Conservation (phyloP, 306 rosid species). For the Castanea mollissima region DNA sequence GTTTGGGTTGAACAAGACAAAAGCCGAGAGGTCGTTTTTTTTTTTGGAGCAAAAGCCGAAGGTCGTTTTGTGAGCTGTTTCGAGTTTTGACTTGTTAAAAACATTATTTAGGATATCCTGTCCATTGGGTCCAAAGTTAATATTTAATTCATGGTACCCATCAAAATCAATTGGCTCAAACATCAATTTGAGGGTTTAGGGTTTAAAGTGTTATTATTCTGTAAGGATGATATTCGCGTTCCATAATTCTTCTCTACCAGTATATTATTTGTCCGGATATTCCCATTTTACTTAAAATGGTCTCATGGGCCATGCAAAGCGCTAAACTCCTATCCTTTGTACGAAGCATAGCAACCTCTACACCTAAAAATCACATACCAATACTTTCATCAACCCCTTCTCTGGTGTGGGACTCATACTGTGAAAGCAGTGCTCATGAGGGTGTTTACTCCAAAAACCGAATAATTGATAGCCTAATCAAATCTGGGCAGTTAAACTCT, state of each 20-base stretch:
- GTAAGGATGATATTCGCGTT: neutral
- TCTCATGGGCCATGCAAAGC: slow-evolving; percentile 21
- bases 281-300: slow-evolving; percentile 14
- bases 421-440: slow-evolving; percentile 18
- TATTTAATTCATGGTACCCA: neutral
- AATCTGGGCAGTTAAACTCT: slow-evolving; percentile 32
- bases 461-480: slow-evolving; percentile 33
- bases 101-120: neutral
- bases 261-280: slow-evolving; percentile 1
- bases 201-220: neutral
- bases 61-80: too few species aligned
- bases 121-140: neutral
- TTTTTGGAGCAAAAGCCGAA: too few species aligned
- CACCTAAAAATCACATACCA: neutral
- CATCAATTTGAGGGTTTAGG: neutral
- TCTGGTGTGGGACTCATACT: slow-evolving; percentile 21
- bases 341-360: slow-evolving; percentile 25
- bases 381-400: slow-evolving; percentile 11
- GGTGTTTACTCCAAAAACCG: slow-evolving; percentile 49
- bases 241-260: neutral
- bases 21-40: too few species aligned
- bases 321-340: slow-evolving; percentile 14
- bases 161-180: neutral
- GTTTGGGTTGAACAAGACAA: too few species aligned
- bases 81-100: neutral